Base-by-base conservation (phyloP, 1,284 basidiomycete genomes). In the Tilletiaria anomala region DNA sequence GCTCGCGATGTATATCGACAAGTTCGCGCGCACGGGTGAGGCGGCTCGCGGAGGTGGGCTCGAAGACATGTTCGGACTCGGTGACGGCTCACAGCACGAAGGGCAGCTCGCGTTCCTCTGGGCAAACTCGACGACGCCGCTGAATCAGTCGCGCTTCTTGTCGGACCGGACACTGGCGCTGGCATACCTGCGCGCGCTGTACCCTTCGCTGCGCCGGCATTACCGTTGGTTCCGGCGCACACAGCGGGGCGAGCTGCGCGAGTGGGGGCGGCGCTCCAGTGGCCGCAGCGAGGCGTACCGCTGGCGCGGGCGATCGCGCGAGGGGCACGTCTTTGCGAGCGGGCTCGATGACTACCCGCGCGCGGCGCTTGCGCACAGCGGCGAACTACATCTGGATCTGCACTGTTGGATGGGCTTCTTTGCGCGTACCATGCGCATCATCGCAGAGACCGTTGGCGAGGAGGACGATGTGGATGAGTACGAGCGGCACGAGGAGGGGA, bases 301-400 rank as follows among this genome's bases (percentile, higher is more conserved):
- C 36, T 94, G 88, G 89, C 77, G 89, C 26, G 88, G 88, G n/a
- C 74, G 88, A 26, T 82, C 83, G 6, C 74, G 79, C 56, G 73
- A 75, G 35, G 26, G 26, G 10, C 88, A 94, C 69, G 82, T 94
- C 19, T 70, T 94, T 41, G 91, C 89, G 0, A 86, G 82, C 55
- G 88, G 88, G 0, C 79, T 94, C 76, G 88, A 94, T 65, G 88
- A 94, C 69, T 94, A 88, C 67, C 88, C 88, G 8, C 75, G 88
- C 40, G 86, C 73, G 0, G 54, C 77, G 8, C 77, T 78, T 22
- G 80, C 89, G 6, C 85, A 89, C 59, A 74, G 79, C 1, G 88
- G 89, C 39, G 88, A 94, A 70, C 71, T 94, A 41, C 88, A 94
- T 67, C 68, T 93, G 37, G 88, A 94, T 69, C 70, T 94, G 51